These are phyloP conservation scores for Kodamaea sagamina DNA, from an alignment of 805 yeast genomes.

Conservation along the genomic window DNA sequence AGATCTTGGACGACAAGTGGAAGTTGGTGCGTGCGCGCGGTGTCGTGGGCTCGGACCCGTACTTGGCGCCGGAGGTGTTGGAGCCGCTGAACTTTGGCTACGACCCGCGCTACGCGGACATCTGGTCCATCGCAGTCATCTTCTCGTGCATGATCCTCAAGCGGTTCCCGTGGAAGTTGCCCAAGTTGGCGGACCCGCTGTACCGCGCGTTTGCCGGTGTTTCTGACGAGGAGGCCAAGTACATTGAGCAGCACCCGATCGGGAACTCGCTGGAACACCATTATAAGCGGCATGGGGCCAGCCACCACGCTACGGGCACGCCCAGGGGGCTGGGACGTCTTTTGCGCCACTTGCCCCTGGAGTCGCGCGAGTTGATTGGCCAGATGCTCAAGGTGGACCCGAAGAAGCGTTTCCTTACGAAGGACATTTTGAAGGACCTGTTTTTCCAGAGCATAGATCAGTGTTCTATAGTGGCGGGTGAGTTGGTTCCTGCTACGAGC, in stretches of 20 bases:
- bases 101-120: constrained; percentile 86
- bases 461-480: constrained; percentile 44
- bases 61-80: constrained; percentile 90
- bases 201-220: constrained; percentile 60
- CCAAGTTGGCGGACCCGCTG: constrained; percentile 73
- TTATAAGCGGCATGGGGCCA: background rate
- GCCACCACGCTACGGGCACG: constrained; percentile 17
- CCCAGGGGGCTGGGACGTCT: constrained; percentile 68
- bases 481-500: constrained; percentile 26
- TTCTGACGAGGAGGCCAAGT: constrained; percentile 8
- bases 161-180: constrained; percentile 95
- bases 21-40: constrained; percentile 70
- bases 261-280: constrained; percentile 3
- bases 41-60: constrained; percentile 94
- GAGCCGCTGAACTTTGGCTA: constrained; percentile 47
- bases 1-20: constrained; percentile 43
- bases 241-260: constrained; percentile 11
- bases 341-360: constrained; percentile 67
- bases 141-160: constrained; percentile 86
- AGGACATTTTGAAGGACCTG: constrained; percentile 53
- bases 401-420: constrained; percentile 56
- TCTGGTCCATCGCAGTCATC: constrained; percentile 93
- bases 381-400: constrained; percentile 68
- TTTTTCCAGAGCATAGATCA: constrained; percentile 60
- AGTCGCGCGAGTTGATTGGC: constrained; percentile 60